phyloP scores from a whole-genome alignment of 139 green algal genomes.

The Micractinium conductrix region DNA sequence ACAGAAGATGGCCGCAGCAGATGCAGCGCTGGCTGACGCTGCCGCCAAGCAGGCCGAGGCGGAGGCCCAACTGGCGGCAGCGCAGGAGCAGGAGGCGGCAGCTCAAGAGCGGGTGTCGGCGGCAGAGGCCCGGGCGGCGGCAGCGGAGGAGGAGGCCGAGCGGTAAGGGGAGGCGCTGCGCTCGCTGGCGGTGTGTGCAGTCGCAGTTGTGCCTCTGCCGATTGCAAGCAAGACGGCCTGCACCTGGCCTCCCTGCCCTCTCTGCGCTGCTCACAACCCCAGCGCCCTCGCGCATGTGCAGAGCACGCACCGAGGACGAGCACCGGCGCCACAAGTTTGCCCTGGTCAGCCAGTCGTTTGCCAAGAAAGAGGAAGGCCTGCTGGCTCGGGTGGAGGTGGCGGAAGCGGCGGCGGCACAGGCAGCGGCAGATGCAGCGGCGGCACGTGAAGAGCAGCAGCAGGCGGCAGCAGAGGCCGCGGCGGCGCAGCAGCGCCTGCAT shows the following conservation, averaged over 20 bases:
- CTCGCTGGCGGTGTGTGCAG: too few species aligned
- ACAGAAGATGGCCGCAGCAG: background rate
- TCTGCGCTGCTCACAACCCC: background rate
- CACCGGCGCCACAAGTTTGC: conserved; percentile 36
- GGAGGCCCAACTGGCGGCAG: background rate
- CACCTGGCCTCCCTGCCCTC: background rate
- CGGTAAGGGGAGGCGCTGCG: background rate
- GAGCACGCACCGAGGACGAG: conserved; percentile 27
- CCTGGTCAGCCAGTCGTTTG: conserved; percentile 22
- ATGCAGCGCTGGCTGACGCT: background rate
- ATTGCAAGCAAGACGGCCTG: too few species aligned
- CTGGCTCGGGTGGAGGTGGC: conserved; percentile 13
- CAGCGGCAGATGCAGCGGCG: background rate
- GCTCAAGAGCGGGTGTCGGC: background rate
- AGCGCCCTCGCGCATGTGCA: background rate
- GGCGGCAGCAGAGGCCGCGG: conserved; percentile 4
- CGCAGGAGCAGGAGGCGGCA: background rate
- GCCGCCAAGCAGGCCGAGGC: conserved; percentile 11
- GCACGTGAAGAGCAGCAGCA: conserved; percentile 21
- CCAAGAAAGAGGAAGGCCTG: conserved; percentile 34
- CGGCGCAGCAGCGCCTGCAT: conserved; percentile 10
- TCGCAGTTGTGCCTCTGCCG: too few species aligned
- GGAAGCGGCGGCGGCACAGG: conserved; percentile 14
- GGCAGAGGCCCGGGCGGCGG: conserved; percentile 5
- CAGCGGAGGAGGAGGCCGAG: conserved; percentile 22